Evolutionary conservation across 768 basidiomycete species (phyloP).

Genomic region (Paxillus ammoniavirescens): DNA sequence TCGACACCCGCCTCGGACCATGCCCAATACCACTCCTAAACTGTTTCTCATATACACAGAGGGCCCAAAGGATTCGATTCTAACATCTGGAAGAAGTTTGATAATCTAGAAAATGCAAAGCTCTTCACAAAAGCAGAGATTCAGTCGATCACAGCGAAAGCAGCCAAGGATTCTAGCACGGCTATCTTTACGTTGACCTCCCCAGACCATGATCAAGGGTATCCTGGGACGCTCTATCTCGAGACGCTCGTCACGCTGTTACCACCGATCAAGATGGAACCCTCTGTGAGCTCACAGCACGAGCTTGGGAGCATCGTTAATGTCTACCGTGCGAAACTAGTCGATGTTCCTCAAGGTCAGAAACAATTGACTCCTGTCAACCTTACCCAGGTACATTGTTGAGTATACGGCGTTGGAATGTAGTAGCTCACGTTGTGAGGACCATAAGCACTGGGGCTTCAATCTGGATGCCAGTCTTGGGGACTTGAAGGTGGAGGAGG

Average conservation of each 20-base stretch:
- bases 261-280: slow-evolving; percentile 32
- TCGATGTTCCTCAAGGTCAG: slow-evolving; percentile 37
- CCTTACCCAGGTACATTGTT: slow-evolving; percentile 59
- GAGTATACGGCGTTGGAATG: slow-evolving; percentile 1
- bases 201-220: slow-evolving; percentile 70
- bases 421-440: neutral
- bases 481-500: slow-evolving; percentile 31
- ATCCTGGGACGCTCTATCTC: slow-evolving; percentile 56
- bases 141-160: slow-evolving; percentile 35
- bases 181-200: slow-evolving; percentile 60
- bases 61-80: slow-evolving; percentile 67
- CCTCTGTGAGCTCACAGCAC: slow-evolving; percentile 35
- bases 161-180: slow-evolving; percentile 33
- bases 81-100: slow-evolving; percentile 49
- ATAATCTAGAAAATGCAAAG: slow-evolving; percentile 34
- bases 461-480: slow-evolving; percentile 70
- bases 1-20: slow-evolving; percentile 17
- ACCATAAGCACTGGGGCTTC: slow-evolving; percentile 73
- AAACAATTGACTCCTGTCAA: slow-evolving; percentile 69
- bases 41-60: slow-evolving; percentile 27
- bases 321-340: slow-evolving; percentile 68
- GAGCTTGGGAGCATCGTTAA: slow-evolving; percentile 65
- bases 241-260: slow-evolving; percentile 57
- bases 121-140: slow-evolving; percentile 61
- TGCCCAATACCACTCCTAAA: neutral